Percentiles rank a stretch among this genome's conserved stretches.
Evolutionary conservation across 2,329 filamentous ascomycete species (phyloP).

Genomic region (Pseudogymnoascus sp.): DNA sequence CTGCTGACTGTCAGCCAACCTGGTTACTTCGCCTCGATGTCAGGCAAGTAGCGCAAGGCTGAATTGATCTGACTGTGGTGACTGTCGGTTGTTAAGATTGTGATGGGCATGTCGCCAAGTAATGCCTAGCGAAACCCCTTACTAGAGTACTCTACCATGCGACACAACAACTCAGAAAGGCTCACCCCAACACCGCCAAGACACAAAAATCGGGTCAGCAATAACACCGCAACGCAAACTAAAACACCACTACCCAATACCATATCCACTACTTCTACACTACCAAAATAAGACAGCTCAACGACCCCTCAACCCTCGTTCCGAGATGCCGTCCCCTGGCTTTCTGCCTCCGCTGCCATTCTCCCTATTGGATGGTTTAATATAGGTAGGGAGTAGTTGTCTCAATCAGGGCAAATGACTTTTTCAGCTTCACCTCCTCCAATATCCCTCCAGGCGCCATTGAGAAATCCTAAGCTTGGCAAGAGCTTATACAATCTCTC

Average conservation of each 20-base stretch:
- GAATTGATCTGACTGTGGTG: neutral
- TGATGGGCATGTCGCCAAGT: neutral
- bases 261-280: neutral
- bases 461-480: neutral
- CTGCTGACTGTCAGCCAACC: neutral
- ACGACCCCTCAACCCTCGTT: neutral
- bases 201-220: neutral
- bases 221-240: neutral
- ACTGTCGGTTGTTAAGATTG: neutral
- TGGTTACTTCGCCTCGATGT: neutral
- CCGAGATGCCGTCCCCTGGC: neutral
- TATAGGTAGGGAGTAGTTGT: neutral
- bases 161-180: neutral
- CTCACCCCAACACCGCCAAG: neutral
- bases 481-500: neutral
- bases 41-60: neutral
- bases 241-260: conserved; percentile 1
- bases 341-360: too few relatives aligned
- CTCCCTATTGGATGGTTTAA: neutral
- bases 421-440: neutral
- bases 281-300: conserved; percentile 3
- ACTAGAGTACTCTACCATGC: neutral
- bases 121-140: neutral
- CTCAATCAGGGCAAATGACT: neutral
- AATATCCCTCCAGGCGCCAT: neutral